Evolutionary conservation across 1,284 basidiomycete genomes (phyloP), one percentile per base, ranked within the genome.

Genomic region (Tylopilus sp.): DNA sequence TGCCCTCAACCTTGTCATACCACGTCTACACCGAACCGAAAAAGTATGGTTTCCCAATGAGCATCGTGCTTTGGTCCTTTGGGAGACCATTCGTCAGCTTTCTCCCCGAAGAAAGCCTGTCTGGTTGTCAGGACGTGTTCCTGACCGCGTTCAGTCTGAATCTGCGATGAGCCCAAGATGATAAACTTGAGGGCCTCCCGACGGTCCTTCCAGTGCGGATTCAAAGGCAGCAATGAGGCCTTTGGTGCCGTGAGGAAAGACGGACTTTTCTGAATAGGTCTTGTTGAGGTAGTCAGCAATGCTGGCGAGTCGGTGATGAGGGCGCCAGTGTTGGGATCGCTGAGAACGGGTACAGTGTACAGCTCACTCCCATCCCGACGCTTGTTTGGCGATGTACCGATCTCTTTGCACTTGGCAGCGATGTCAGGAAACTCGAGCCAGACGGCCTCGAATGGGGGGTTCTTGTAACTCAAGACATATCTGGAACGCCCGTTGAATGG

Each of bases 261-360:
- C 48, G 0, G 67, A 70, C 3, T 67, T 69, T 23, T 68, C 59
- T 0, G 74, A 71, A 52, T 76, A 76, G 15, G 68, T 68, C 41
- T 61, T 55, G 48, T 79, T 76, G 25, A 79, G 68, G 49, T 76
- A 78, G 33, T 66, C 60, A 0, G 73, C 67, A 35, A 76, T 76
- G 50, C 52, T 37, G 55, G 59, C 4, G 71, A 76, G 44, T 73
- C 71, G 28, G 64, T 61, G 36, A 76, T 42, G 29, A 64, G 43
- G 6, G 55, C 61, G 2, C 66, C 61, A 0, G 67, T 69, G 28
- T 61, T 60, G 19, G 60, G 60, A 37, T 72, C 66, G 29, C 56
- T 52, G 39, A 65, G 59, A 11, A 67, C 63, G 19, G 72, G 73
- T 11, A 72, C 30, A 0, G 72, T 74, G 21, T 66, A 57, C 2